phyloP scores from a whole-genome alignment of 352 stramenopile species.

The Phytophthora tubulina region DNA sequence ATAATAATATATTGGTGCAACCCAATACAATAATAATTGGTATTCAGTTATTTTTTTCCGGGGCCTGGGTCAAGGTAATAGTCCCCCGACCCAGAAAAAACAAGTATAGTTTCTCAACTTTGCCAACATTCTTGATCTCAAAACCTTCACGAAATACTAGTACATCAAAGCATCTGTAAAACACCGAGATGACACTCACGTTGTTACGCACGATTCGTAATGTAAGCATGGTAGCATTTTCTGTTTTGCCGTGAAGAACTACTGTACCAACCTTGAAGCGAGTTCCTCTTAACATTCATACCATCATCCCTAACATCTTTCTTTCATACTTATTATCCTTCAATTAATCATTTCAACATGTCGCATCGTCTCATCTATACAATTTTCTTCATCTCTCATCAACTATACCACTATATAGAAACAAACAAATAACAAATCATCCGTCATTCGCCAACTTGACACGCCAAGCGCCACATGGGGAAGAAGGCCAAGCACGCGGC shows the following conservation, averaged over 20 bases:
- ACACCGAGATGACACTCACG: background rate
- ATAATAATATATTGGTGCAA: no score
- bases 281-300: background rate
- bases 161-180: no score
- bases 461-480: background rate
- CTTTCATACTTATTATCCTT: background rate
- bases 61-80: no score
- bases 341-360: background rate
- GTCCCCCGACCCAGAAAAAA: no score
- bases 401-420: background rate
- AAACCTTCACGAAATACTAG: no score
- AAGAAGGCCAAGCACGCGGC: conserved; percentile 10
- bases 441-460: background rate
- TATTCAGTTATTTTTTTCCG: no score
- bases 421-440: background rate
- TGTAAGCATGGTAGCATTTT: background rate
- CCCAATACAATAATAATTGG: no score
- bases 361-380: background rate
- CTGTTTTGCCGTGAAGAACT: background rate
- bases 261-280: background rate
- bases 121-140: no score
- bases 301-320: background rate
- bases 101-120: no score
- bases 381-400: background rate
- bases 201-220: background rate